Conservation (phyloP, 306 rosid species). For the Prunus mira region DNA sequence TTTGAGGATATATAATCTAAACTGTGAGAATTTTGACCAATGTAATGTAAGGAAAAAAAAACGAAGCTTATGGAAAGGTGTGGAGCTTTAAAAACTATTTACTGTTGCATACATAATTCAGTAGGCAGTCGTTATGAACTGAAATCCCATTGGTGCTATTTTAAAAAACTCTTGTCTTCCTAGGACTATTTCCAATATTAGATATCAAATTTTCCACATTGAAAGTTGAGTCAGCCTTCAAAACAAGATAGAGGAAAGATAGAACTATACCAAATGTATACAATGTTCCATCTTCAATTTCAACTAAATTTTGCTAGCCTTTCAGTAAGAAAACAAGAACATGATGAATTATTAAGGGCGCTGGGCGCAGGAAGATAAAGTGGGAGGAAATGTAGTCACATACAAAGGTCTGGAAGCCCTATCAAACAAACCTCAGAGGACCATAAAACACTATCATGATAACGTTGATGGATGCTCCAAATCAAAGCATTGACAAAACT, state of each 20-base stretch:
- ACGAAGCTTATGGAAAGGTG: not conserved
- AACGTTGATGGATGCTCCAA: no score
- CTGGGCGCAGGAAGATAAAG: no score
- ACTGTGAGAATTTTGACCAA: not conserved
- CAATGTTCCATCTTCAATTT: not conserved
- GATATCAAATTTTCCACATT: not conserved
- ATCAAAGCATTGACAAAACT: no score
- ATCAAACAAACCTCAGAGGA: no score
- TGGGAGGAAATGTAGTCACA: not conserved
- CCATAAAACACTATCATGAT: no score
- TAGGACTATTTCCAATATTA: not conserved
- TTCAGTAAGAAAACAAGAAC: not conserved
- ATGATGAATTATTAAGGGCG: not conserved
- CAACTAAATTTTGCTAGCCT: not conserved
- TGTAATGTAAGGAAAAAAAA: not conserved
- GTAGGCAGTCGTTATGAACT: not conserved
- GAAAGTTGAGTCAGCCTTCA: not conserved
- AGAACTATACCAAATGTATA: not conserved
- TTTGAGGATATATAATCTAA: not conserved
- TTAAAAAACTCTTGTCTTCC: not conserved
- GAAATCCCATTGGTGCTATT: not conserved
- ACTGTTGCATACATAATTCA: not conserved
- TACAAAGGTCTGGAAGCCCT: not conserved
- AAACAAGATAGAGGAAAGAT: not conserved
- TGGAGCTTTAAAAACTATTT: not conserved